A percentile compares a stretch with the other conserved stretches of the same genome.
Conservation (phyloP, 2,329 filamentous ascomycete genomes). For the Xylaria digitata region DNA sequence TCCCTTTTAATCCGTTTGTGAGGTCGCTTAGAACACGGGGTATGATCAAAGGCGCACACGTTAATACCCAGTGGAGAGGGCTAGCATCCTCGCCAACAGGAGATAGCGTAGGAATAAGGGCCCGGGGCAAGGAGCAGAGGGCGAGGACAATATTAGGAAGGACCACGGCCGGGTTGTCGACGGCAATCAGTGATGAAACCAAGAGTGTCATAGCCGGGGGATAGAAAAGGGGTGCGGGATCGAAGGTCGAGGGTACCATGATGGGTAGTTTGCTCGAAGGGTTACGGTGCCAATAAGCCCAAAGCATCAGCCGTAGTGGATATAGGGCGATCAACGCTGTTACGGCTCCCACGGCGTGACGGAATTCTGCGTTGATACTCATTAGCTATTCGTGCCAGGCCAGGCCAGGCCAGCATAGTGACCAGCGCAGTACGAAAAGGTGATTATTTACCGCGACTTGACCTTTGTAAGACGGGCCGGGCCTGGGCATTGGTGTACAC, state of each 20-base stretch:
- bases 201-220: conserved; percentile 80
- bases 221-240: conserved; percentile 91
- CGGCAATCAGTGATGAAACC: conserved; percentile 78
- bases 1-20: conserved; percentile 45
- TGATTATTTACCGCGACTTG: conserved; percentile 60
- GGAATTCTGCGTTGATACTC: conserved; percentile 55
- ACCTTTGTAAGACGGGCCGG: conserved; percentile 57
- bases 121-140: conserved; percentile 78
- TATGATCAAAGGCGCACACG: conserved; percentile 73
- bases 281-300: conserved; percentile 57
- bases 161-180: conserved; percentile 69
- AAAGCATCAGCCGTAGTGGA: conserved; percentile 67
- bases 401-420: too few relatives aligned
- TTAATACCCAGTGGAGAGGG: conserved; percentile 81
- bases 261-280: conserved; percentile 57
- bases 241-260: conserved; percentile 79
- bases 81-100: conserved; percentile 68
- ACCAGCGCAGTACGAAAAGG: neutral
- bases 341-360: conserved; percentile 51
- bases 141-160: conserved; percentile 85
- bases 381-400: conserved; percentile 22
- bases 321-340: conserved; percentile 63
- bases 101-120: conserved; percentile 74
- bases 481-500: conserved; percentile 61
- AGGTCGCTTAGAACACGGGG: conserved; percentile 39